Evolutionary conservation across 352 stramenopile genomes (phyloP), one percentile per base, ranked within the genome.

Genomic region (Phytopythium delawarense): DNA sequence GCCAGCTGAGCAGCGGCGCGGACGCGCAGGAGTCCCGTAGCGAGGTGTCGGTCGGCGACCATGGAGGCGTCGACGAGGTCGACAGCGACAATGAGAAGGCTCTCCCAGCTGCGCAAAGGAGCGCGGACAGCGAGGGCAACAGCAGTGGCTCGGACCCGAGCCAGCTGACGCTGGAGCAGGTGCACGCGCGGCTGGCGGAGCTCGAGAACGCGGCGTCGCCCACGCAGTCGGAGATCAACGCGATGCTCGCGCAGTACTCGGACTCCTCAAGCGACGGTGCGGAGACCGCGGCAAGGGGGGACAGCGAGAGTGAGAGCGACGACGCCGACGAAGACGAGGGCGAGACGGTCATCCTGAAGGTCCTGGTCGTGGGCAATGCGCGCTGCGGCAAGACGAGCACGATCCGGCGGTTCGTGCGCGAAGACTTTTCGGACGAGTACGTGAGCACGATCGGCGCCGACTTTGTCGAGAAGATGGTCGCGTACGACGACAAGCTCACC

Each of bases 381-480:
- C 89, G 89, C 18, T 95, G 87, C 25, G 87, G 88, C n/a, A 96
- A 96, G 70, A 94, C 88, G 8, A 92, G 86, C 55, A 88, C 84
- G 23, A 96, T 95, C 61, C 77, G 81, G 21, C 78, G 84, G 5
- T 92, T 89, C 44, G 87, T 91, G 18, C 67, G 77, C 30, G 68
- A 79, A 32, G 65, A 87, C 12, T 96, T 96, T 48, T 80, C 63
- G n/a, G 81, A 89, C n/a, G 72, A 80, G 58, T 96, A 96, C 61
- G 76, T 84, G 58, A 94, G 83, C 55, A 96, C 88, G 15, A 91
- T 96, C 46, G 88, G 88, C 51, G 88, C 85, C 21, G 88, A 96
- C 61, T 96, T 94, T 69, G 63, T 89, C 30, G 89, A 94, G 70
- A 94, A 93, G 68, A 64, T 77, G 34, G 75, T 96, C n/a, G 59